Base-by-base conservation (phyloP, 208 protist species). In the Strigomonas galati region DNA sequence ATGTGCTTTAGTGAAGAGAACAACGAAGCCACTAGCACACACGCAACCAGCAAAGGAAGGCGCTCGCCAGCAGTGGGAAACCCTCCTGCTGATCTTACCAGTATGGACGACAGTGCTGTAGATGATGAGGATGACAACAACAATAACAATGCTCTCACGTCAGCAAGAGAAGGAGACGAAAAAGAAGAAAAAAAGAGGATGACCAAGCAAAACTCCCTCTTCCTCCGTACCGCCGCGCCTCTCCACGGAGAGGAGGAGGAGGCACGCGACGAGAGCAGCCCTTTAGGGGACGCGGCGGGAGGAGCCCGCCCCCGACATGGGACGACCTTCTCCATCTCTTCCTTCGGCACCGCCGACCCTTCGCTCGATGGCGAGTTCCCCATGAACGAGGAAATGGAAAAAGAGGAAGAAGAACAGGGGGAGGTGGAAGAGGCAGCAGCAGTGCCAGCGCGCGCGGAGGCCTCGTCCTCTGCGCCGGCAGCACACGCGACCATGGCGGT, bases 1-100 rank as follows among this genome's bases (percentile, higher is more conserved):
- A 40, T 93, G 17, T 76, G 72, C 31, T 93, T 91, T 65, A 58
- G 26, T 35, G 53, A 58, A 30, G 26, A n/a, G n/a, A n/a, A n/a
- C n/a, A n/a, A 30, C 26, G 49, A 4, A 14, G 26, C 4, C 23
- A 14, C n/a, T 54, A 14, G 49, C 49, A 19, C 49, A 23, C 3
- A 14, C n/a, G 26, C 32, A 62, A 72, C n/a, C n/a, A n/a, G n/a
- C n/a, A n/a, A n/a, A n/a, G n/a, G n/a, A n/a, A n/a, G n/a, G n/a
- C n/a, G n/a, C n/a, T n/a, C n/a, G n/a, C n/a, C n/a, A n/a, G 51
- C 44, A 49, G 5, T 62, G 37, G 44, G 44, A 49, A 62, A 27
- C n/a, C 44, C 28, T 26, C n/a, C n/a, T n/a, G n/a, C n/a, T n/a
- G n/a, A n/a, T n/a, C n/a, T n/a, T n/a, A n/a, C n/a, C n/a, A n/a